Base-by-base conservation (phyloP, 1,139 yeast species). In the Yamadazyma sp. region DNA sequence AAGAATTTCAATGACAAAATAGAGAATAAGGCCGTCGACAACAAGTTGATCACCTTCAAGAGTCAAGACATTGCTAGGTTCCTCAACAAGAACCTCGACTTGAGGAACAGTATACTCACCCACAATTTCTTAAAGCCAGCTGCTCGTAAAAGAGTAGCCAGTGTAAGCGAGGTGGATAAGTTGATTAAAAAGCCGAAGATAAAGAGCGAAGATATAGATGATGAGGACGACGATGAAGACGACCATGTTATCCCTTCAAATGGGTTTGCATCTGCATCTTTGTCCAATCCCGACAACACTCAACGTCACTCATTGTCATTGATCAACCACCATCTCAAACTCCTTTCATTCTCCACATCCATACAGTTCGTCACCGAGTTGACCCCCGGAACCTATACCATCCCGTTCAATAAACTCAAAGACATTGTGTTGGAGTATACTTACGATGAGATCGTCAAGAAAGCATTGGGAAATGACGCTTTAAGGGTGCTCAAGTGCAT, bases 401-500 rank as follows among this genome's bases (percentile, higher is more conserved):
- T 73, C 8, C 76, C 77, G 17, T 71, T 64, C 51, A 56, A 62
- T 6, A 59, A 73, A 31, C 53, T 83, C 17, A 60, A 65, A 29
- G 66, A 72, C 12, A 50, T 60, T 5, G 58, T 87, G 28, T 78
- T 79, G 51, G 75, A 75, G 32, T 65, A 69, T 38, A 77, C 79
- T 15, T 83, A 77, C 55, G 94, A 87, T 45, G 69, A 77, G 20
- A 59, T 85, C 23, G 66, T 87, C 34, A 74, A 79, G 32, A 62
- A 79, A 4, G 76, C 85, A 0, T 56, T 80, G 39, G 85, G 85
- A 2, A 63, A 71, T 10, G 73, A 80, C 16, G 80, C 89, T 1
- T 62, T 66, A 44, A 72, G 94, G 39, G 68, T 87, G 7, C 66
- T 87, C 45, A 74, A 91, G 48, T 81, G 92, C 49, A 72, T 87